Evolutionary conservation across 257 asterid species (phyloP), one percentile per base, ranked within the genome.

Genomic region (Plantago major): DNA sequence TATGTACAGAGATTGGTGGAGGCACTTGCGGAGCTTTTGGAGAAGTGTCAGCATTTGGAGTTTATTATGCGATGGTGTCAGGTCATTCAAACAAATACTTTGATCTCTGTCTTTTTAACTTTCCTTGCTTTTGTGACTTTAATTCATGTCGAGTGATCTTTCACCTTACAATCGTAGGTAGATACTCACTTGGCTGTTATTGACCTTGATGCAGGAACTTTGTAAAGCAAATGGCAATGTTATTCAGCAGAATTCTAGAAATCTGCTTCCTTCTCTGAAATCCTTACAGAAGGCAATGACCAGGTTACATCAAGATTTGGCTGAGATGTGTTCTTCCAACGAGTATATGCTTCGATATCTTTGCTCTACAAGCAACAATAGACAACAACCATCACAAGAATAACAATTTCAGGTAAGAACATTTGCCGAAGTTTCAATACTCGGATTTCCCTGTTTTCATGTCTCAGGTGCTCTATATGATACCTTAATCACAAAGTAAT

Each of bases 11-110:
- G 99, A 82, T 69, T 93, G 63, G 74, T 93, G 8, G 94, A 84
- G 77, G 94, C 95, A 52, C 82, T 93, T 28, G 84, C 95, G 10
- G 95, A 85, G 74, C 95, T 93, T 71, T 73, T 87, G 58, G 99
- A 93, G 70, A 87, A 76, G 69, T 77, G 81, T 72, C 97, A 93
- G 1, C 96, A 87, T 78, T 66, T 93, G 79, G 99, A 93, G 82
- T 93, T 89, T 70, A 66, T 87, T 73, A 94, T 93, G 64, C 70
- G 74, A 51, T 93, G 99, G 99, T 89, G 89, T 75, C 94, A 88
- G 96, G 98, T 91, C 63, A 67, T 42, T 55, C 63, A 53, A 55
- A 61, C 22, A 11, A 18, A 59, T 19, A 28, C 10, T 58, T 63
- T 11, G 10, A 12, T 48, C 11, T 48, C 0, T 48, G 11, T 30